phyloP scores from a whole-genome alignment of 2,329 filamentous ascomycete species.

The Blastomyces gilchristii region DNA sequence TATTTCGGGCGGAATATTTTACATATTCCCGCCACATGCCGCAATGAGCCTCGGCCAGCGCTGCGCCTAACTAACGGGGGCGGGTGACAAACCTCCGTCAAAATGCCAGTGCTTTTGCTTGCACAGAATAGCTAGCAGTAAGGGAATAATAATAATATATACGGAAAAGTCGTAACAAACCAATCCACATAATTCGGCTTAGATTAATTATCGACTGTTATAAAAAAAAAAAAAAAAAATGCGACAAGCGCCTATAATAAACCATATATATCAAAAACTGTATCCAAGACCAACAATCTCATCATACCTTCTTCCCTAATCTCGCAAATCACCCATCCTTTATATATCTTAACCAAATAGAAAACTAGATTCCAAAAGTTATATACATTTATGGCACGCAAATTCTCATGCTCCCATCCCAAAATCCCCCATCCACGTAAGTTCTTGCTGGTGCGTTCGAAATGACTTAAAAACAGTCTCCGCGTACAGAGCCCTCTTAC shows the following conservation, averaged over 20 bases:
- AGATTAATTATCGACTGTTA: too few species aligned
- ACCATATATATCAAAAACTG: too few species aligned
- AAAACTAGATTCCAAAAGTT: background rate
- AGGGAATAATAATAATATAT: background rate
- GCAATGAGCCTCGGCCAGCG: background rate
- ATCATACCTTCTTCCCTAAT: too few species aligned
- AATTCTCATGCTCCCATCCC: background rate
- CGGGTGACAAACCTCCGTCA: too few species aligned
- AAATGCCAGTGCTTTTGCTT: too few species aligned
- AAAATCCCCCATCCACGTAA: slow-evolving; percentile 7
- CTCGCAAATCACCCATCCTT: too few species aligned
- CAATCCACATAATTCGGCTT: too few species aligned
- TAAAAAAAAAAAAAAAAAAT: too few species aligned
- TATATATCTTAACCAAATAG: background rate
- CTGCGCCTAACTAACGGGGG: too few species aligned
- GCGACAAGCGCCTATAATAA: too few species aligned
- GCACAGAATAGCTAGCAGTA: background rate
- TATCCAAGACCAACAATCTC: too few species aligned
- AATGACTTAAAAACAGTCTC: background rate
- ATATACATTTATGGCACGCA: background rate
- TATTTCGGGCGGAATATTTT: background rate
- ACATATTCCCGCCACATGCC: slow-evolving; percentile 4
- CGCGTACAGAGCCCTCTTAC: background rate
- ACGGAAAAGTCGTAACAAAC: too few species aligned
- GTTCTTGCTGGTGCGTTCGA: background rate